Percentiles rank a stretch among this genome's conserved stretches.
phyloP scores from a whole-genome alignment of 345 rosid genomes.

The Lepidium didymum region DNA sequence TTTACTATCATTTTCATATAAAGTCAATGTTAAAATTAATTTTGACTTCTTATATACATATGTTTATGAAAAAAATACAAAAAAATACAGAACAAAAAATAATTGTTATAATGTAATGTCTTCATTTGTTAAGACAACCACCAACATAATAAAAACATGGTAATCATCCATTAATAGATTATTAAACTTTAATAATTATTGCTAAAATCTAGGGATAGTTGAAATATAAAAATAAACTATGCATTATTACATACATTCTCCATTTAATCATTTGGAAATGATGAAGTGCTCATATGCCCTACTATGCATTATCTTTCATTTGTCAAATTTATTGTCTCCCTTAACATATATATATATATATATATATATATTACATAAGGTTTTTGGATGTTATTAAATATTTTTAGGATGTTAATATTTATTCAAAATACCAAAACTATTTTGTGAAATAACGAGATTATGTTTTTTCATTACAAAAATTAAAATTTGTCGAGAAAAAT shows the following conservation, averaged over 20 bases:
- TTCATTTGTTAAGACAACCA: slow-evolving; percentile 13
- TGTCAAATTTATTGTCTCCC: background rate
- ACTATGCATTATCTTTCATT: background rate
- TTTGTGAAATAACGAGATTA: background rate
- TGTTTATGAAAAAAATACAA: background rate
- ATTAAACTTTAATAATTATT: background rate
- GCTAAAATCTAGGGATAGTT: slow-evolving; percentile 31
- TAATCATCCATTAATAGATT: slow-evolving; percentile 7
- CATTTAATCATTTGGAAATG: slow-evolving; percentile 16
- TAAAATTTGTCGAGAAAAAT: background rate
- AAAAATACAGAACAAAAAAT: background rate
- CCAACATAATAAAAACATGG: slow-evolving; percentile 14
- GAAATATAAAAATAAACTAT: slow-evolving; percentile 9
- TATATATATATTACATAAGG: background rate
- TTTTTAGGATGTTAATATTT: background rate
- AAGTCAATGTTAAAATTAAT: no score
- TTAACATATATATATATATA: no score
- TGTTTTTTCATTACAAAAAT: background rate
- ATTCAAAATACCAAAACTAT: background rate
- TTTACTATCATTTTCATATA: no score
- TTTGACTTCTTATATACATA: background rate
- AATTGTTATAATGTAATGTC: background rate
- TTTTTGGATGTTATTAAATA: background rate
- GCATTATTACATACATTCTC: slow-evolving; percentile 13
- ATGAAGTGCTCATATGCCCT: background rate